These are phyloP conservation scores for Pichia sorboxylosa DNA, from an alignment of 1,139 yeast genomes.

Conservation along the genomic window DNA sequence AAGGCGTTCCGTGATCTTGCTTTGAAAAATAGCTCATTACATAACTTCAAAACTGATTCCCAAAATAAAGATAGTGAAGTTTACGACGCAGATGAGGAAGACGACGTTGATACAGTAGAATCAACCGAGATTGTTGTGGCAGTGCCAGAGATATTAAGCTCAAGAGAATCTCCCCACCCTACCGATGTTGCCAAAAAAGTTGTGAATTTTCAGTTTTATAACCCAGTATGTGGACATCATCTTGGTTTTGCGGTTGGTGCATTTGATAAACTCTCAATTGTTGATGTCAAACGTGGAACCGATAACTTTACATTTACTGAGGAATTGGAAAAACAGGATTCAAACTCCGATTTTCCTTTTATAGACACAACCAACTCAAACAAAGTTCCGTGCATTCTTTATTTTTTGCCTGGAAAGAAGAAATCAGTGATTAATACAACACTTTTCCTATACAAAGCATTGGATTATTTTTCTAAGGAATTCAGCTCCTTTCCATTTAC, in stretches of 20 bases:
- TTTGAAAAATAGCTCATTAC: constrained; percentile 26
- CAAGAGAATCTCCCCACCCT: constrained; percentile 41
- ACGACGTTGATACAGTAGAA: constrained; percentile 22
- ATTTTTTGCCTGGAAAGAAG: constrained; percentile 44
- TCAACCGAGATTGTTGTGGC: constrained; percentile 51
- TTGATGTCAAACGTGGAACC: constrained; percentile 28
- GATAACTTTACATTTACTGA: constrained; percentile 19
- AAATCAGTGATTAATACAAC: constrained; percentile 64
- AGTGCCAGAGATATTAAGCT: constrained; percentile 58
- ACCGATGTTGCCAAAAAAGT: constrained; percentile 62
- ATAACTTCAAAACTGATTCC: background rate
- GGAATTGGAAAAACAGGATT: constrained; percentile 21
- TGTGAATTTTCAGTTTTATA: constrained; percentile 68
- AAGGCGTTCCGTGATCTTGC: constrained; percentile 18
- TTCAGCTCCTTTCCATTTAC: constrained; percentile 91
- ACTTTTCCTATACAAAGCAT: constrained; percentile 60
- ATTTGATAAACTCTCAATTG: constrained; percentile 48
- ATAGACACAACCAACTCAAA: constrained; percentile 23
- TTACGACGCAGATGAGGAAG: constrained; percentile 24
- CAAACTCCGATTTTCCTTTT: constrained; percentile 2
- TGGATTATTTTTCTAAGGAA: constrained; percentile 76
- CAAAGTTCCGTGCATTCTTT: constrained; percentile 43
- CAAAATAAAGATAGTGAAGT: background rate
- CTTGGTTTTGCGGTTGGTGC: constrained; percentile 96
- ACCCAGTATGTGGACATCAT: constrained; percentile 88